A percentile compares a stretch with the other conserved stretches of the same genome.
Conservation (phyloP, 2,329 filamentous ascomycete genomes). For the Neonectria faginata region DNA sequence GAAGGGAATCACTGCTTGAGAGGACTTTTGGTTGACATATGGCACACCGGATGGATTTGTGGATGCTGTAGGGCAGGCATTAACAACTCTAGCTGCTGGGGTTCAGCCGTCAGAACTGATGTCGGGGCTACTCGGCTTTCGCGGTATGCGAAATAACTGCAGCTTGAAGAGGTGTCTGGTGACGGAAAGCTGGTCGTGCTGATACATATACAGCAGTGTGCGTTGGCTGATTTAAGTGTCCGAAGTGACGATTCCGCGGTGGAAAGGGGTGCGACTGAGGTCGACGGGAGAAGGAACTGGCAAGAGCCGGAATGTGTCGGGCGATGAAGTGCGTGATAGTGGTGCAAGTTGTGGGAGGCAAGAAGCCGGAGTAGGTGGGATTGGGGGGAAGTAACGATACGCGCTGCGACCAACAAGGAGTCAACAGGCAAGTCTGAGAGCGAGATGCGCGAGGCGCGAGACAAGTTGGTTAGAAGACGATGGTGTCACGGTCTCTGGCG, state of each 20-base stretch:
- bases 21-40: slow-evolving; percentile 67
- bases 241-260: slow-evolving; percentile 38
- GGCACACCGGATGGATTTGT: slow-evolving; percentile 62
- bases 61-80: slow-evolving; percentile 67
- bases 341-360: slow-evolving; percentile 11
- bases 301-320: slow-evolving; percentile 14
- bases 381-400: slow-evolving; percentile 26
- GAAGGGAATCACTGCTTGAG: slow-evolving; percentile 65
- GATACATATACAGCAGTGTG: slow-evolving; percentile 91
- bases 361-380: slow-evolving; percentile 27
- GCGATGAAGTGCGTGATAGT: slow-evolving; percentile 13
- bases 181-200: slow-evolving; percentile 90
- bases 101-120: slow-evolving; percentile 93
- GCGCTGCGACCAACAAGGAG: slow-evolving; percentile 45
- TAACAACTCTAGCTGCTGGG: slow-evolving; percentile 59
- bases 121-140: slow-evolving; percentile 91
- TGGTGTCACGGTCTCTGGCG: slow-evolving; percentile 40
- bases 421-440: slow-evolving; percentile 42
- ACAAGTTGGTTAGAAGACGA: slow-evolving; percentile 26
- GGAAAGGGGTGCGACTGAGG: slow-evolving; percentile 28
- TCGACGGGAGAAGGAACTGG: slow-evolving; percentile 26
- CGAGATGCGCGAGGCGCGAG: slow-evolving; percentile 39
- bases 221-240: slow-evolving; percentile 49
- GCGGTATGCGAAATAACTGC: slow-evolving; percentile 96
- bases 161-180: slow-evolving; percentile 97